Base-by-base conservation (phyloP, 1,284 basidiomycete species). In the Porodaedalea pini region DNA sequence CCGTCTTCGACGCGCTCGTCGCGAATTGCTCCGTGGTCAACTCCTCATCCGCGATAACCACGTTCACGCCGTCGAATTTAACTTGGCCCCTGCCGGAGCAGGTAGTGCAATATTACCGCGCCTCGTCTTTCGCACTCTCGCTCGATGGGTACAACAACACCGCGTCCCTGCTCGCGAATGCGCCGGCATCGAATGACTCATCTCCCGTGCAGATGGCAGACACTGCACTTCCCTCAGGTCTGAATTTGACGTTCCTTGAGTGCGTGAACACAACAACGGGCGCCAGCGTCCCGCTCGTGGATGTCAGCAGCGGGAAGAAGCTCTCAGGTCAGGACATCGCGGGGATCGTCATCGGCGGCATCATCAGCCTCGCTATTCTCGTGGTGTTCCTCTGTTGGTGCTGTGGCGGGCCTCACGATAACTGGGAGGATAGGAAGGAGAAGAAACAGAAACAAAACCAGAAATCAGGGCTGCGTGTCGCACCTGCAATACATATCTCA, bases 81-180 rank as follows among this genome's bases (percentile, higher is more conserved):
- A 51, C 54, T 2, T 56, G 56, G 39, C 61, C 62, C 10, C 56
- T 59, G 21, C 63, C 67, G 0, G 65, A 67, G 48, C 65, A 69
- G 54, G 54, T 66, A 11, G 56, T 69, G 13, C 67, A 69, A 53
- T 69, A 64, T 41, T 69, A 68, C 56, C 65, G 68, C 39, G 55
- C 67, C 3, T 67, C 64, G 8, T 62, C 64, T 13, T 66, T 69
- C 55, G 64, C 58, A n/a, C 60, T 69, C 6, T 56, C 65, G 10
- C 60, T 67, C 19, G 58, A 63, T 3, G 49, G 56, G 2, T 69
- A 69, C 54, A 68, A 65, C 53, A 65, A 69, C 43, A 60, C 64
- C 10, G 67, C 64, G 11, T 56, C 58, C 5, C 58, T 64, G 3
- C 37, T 61, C 10, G 29, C 62, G 10, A 62, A 64, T 25, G 48